phyloP scores from a whole-genome alignment of 768 basidiomycete species.

The Lactarius tabidus region DNA sequence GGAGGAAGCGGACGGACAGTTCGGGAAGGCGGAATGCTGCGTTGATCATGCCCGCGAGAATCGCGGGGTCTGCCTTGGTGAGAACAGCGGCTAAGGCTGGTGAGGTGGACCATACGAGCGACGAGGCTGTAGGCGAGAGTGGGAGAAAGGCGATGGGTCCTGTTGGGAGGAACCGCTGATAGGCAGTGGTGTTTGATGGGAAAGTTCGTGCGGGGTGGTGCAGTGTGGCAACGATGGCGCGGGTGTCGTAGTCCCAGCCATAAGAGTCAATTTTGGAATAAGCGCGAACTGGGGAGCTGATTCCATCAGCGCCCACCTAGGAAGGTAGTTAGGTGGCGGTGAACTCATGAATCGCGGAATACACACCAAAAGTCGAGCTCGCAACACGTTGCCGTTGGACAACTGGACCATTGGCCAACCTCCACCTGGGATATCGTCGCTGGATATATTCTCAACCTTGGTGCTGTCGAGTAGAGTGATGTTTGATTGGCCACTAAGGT shows the following conservation, averaged over 20 bases:
- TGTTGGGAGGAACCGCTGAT: slow-evolving; percentile 91
- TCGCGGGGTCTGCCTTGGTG: slow-evolving; percentile 55
- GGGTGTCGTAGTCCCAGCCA: slow-evolving; percentile 88
- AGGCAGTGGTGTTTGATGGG: slow-evolving; percentile 72
- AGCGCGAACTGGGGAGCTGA: slow-evolving; percentile 87
- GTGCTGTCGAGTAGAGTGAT: slow-evolving; percentile 68
- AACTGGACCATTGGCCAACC: slow-evolving; percentile 81
- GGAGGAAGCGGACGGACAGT: slow-evolving; percentile 63
- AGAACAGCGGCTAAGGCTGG: slow-evolving; percentile 72
- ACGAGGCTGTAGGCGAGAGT: slow-evolving; percentile 69
- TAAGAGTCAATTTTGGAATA: slow-evolving; percentile 83
- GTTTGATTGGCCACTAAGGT: slow-evolving; percentile 47
- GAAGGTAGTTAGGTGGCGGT: slow-evolving; percentile 8
- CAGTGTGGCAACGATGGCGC: slow-evolving; percentile 88
- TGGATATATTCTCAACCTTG: slow-evolving; percentile 67
- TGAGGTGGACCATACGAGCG: slow-evolving; percentile 92
- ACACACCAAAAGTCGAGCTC: slow-evolving; percentile 72
- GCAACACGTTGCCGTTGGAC: slow-evolving; percentile 58
- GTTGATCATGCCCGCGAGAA: slow-evolving; percentile 76
- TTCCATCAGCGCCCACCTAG: slow-evolving; percentile 93
- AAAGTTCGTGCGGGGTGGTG: slow-evolving; percentile 61
- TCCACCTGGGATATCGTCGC: slow-evolving; percentile 44
- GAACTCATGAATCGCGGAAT: not conserved
- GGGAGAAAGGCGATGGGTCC: slow-evolving; percentile 96
- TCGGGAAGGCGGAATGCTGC: slow-evolving; percentile 85